Percentiles rank a stretch among this genome's conserved stretches.
Evolutionary conservation across 202 grass and related monocot genomes (phyloP).

Genomic region (Dendrocalamus latiflorus): DNA sequence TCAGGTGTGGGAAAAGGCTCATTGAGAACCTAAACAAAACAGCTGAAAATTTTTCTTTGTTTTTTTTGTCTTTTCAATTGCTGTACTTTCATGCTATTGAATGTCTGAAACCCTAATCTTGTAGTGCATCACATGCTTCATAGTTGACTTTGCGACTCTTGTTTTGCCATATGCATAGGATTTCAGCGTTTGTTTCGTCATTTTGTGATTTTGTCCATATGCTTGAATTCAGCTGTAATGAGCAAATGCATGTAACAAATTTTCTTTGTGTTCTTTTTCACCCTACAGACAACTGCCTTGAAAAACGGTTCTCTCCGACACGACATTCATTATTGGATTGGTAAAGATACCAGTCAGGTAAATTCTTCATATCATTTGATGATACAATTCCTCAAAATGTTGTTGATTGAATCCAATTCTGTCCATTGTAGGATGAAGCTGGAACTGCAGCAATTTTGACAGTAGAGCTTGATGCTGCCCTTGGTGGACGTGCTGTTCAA

Average conservation of each 20-base stretch:
- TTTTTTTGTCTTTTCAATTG: neutral
- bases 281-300: constrained; percentile 58
- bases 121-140: constrained; percentile 20
- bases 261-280: constrained; percentile 22
- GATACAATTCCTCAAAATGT: neutral
- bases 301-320: constrained; percentile 88
- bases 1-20: neutral
- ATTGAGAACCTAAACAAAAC: neutral
- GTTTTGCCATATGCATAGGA: neutral
- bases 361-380: constrained; percentile 28
- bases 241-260: constrained; percentile 13
- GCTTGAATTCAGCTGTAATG: neutral
- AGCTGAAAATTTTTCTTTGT: neutral
- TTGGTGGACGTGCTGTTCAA: constrained; percentile 92
- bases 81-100: neutral
- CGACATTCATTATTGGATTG: constrained; percentile 99
- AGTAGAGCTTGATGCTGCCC: constrained; percentile 86
- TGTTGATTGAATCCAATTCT: constrained; percentile 10
- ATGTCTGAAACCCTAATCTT: neutral
- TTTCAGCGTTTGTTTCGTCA: neutral
- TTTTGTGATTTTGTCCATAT: neutral
- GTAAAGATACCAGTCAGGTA: constrained; percentile 97
- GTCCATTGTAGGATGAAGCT: constrained; percentile 69
- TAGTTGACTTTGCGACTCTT: neutral
- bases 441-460: constrained; percentile 84